These are phyloP conservation scores for Rubia peregrina DNA, from an alignment of 305 asterid genomes.

Conservation along the genomic window DNA sequence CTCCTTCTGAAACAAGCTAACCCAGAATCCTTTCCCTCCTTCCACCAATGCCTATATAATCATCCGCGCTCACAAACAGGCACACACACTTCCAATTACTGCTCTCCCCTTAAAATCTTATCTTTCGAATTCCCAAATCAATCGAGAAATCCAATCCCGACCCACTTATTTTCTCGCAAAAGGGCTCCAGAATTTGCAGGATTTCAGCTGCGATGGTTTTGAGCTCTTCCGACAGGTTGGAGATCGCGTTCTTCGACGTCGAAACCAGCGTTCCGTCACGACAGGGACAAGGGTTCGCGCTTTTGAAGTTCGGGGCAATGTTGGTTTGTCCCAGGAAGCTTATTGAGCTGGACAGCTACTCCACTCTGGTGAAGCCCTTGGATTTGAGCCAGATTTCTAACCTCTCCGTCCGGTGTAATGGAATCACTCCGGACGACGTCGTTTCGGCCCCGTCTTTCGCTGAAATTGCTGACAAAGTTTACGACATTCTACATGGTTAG, in stretches of 20 bases:
- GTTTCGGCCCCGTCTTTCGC: conserved; percentile 60
- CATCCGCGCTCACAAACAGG: background rate
- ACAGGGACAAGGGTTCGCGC: conserved; percentile 55
- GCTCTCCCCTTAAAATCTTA: background rate
- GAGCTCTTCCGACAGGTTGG: conserved; percentile 43
- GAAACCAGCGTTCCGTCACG: conserved; percentile 86
- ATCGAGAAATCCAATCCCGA: background rate
- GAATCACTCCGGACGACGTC: conserved; percentile 58
- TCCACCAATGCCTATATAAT: background rate
- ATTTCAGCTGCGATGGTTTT: conserved; percentile 23
- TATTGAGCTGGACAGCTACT: conserved; percentile 65
- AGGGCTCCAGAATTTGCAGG: background rate
- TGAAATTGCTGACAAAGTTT: conserved; percentile 67
- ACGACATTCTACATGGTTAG: conserved; percentile 81
- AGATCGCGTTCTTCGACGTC: conserved; percentile 88
- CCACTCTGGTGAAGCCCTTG: conserved; percentile 62
- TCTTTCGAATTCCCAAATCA: too few species aligned
- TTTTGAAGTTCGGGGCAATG: conserved; percentile 83
- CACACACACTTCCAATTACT: background rate
- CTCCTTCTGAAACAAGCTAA: conserved; percentile 26
- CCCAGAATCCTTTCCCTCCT: background rate
- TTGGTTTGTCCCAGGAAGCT: conserved; percentile 91
- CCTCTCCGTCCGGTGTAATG: conserved; percentile 79
- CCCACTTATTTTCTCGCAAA: background rate
- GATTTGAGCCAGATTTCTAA: conserved; percentile 55